phyloP scores from a whole-genome alignment of 352 stramenopile species.

The Pythium oligandrum region DNA sequence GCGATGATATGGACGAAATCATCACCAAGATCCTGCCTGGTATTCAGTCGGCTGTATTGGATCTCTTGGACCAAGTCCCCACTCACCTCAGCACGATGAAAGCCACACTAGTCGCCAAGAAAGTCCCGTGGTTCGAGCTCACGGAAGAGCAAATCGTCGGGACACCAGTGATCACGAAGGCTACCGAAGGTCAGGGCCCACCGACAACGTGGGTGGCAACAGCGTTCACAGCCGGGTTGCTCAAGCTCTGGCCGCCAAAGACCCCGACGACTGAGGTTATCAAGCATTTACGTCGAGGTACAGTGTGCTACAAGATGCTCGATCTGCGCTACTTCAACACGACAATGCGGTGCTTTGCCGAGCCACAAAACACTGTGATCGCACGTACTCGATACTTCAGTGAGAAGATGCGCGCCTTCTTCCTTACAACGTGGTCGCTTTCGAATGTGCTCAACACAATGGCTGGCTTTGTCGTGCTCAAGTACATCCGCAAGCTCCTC shows the following conservation, averaged over 20 bases:
- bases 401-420: constrained; percentile 37
- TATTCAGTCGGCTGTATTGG: constrained; percentile 16
- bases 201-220: constrained; percentile 23
- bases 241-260: constrained; percentile 39
- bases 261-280: constrained; percentile 23
- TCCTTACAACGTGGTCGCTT: constrained; percentile 35
- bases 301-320: constrained; percentile 36
- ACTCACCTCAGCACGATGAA: constrained; percentile 12
- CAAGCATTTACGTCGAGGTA: constrained; percentile 17
- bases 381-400: constrained; percentile 10
- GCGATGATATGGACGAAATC: constrained; percentile 25
- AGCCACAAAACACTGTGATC: constrained; percentile 20
- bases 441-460: constrained; percentile 46
- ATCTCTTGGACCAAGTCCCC: constrained; percentile 25
- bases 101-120: constrained; percentile 11
- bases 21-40: constrained; percentile 34
- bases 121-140: constrained; percentile 11
- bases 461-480: constrained; percentile 31
- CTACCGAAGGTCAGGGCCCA: constrained; percentile 21
- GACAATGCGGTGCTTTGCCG: constrained; percentile 30
- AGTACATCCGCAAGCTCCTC: constrained; percentile 36
- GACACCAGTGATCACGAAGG: constrained; percentile 17
- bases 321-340: constrained; percentile 24
- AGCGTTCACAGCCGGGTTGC: constrained; percentile 24
- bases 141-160: constrained; percentile 22